Conservation (phyloP, 371 early-diverging fungal genomes). For the Sanchytrium tribonematis region DNA sequence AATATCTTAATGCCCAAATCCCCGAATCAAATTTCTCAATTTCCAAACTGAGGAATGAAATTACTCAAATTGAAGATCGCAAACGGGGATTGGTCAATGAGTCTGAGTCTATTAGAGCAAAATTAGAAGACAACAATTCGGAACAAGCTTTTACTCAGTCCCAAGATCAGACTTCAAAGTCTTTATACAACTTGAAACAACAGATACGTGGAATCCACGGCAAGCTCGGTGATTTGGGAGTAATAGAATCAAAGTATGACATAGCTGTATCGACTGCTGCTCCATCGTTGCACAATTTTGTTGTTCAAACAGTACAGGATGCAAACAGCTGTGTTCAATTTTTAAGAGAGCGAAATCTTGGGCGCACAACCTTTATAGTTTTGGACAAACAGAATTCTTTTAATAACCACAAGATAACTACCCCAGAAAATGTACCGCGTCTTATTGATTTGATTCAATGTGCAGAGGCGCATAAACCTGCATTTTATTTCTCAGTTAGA, state of each 20-base stretch:
- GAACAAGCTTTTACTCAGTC: slow-evolving; percentile 3
- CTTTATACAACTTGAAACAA: slow-evolving; percentile 5
- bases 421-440: slow-evolving; percentile 55
- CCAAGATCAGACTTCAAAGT: slow-evolving; percentile 4
- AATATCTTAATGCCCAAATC: not conserved
- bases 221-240: slow-evolving; percentile 81
- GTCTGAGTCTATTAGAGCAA: not conserved
- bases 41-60: not conserved
- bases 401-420: slow-evolving; percentile 21
- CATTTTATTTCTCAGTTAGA: slow-evolving; percentile 65
- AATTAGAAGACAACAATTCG: not conserved
- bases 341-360: slow-evolving; percentile 53
- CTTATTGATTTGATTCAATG: slow-evolving; percentile 55
- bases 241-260: slow-evolving; percentile 78
- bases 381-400: slow-evolving; percentile 35
- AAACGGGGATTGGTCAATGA: not conserved
- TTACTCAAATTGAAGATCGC: not conserved
- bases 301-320: slow-evolving; percentile 74
- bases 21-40: not conserved
- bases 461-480: slow-evolving; percentile 20
- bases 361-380: slow-evolving; percentile 68
- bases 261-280: slow-evolving; percentile 87
- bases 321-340: slow-evolving; percentile 79
- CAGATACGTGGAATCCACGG: slow-evolving; percentile 25
- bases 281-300: slow-evolving; percentile 56